Evolutionary conservation across 2,329 filamentous ascomycete genomes (phyloP).

Genomic region (Ceratocystiopsis minuta): DNA sequence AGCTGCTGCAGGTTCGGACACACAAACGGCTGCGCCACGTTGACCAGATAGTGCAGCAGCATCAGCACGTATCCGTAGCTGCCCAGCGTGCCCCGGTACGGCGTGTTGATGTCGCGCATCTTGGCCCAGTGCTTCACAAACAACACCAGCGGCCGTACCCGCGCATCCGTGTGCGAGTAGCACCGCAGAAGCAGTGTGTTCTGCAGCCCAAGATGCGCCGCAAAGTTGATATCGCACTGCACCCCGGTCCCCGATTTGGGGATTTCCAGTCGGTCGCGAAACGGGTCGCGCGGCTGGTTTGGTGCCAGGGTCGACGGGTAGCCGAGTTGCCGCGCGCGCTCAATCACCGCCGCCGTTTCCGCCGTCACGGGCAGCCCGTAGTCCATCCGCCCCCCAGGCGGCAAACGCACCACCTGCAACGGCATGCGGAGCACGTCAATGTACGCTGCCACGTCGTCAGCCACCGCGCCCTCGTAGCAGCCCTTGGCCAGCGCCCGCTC

Average conservation of each 20-base stretch:
- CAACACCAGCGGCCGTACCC: constrained; percentile 60
- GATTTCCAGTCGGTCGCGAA: constrained; percentile 51
- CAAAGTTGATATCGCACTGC: constrained; percentile 85
- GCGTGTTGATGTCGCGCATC: constrained; percentile 65
- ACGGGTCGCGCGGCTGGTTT: constrained; percentile 34
- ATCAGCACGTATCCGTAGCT: constrained; percentile 87
- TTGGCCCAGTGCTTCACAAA: constrained; percentile 91
- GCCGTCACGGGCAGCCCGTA: constrained; percentile 21
- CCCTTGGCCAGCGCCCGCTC: constrained; percentile 32
- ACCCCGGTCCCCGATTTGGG: constrained; percentile 62
- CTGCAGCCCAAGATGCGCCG: constrained; percentile 63
- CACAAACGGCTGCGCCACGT: constrained; percentile 62
- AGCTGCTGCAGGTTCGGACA: constrained; percentile 63
- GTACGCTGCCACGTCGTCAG: constrained; percentile 27
- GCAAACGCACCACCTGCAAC: constrained; percentile 9
- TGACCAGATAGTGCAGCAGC: constrained; percentile 80
- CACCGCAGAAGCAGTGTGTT: constrained; percentile 71
- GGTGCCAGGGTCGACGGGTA: constrained; percentile 32
- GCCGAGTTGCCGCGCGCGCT: constrained; percentile 25
- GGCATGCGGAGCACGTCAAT: constrained; percentile 28
- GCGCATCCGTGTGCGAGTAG: constrained; percentile 62
- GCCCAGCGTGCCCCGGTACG: constrained; percentile 70
- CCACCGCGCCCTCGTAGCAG: constrained; percentile 22
- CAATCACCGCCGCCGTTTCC: constrained; percentile 17
- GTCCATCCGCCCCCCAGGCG: constrained; percentile 12